phyloP scores from a whole-genome alignment of 78 protist genomes.

The Speleostelium caveatum region DNA sequence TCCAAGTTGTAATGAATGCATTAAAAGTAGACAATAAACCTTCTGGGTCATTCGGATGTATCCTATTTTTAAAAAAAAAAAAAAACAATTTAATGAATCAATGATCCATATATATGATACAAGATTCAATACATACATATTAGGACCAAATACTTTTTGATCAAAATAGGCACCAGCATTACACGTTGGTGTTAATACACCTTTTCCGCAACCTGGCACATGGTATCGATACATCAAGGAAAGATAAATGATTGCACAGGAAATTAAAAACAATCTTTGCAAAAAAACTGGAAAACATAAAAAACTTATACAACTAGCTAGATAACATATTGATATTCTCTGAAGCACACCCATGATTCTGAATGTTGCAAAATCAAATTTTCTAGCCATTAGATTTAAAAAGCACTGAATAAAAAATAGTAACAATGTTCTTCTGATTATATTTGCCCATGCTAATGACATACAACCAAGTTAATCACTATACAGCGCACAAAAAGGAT shows the following conservation, averaged over 20 bases:
- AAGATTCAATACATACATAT: constrained; percentile 61
- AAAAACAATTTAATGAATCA: not conserved
- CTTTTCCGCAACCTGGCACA: constrained; percentile 72
- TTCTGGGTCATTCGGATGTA: constrained; percentile 74
- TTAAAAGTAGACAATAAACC: constrained; percentile 43
- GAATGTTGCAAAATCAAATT: constrained; percentile 29
- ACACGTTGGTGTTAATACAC: constrained; percentile 22
- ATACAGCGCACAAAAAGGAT: not conserved
- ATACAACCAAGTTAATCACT: not conserved
- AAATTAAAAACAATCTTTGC: constrained; percentile 39
- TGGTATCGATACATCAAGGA: constrained; percentile 38
- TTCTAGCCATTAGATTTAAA: constrained; percentile 56
- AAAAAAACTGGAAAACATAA: constrained; percentile 20
- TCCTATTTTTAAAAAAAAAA: constrained; percentile 5
- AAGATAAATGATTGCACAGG: constrained; percentile 11
- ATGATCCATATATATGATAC: not conserved
- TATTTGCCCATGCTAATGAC: constrained; percentile 49
- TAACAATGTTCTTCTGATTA: constrained; percentile 72
- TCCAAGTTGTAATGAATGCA: constrained; percentile 66
- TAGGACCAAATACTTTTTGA: constrained; percentile 18
- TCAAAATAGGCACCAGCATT: constrained; percentile 72
- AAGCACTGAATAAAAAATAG: constrained; percentile 60
- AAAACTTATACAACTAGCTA: constrained; percentile 48
- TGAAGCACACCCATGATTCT: constrained; percentile 79
- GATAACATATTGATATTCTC: constrained; percentile 71